A percentile compares a stretch with the other conserved stretches of the same genome.
Evolutionary conservation across 805 yeast genomes (phyloP).

Genomic region (Candida methanosorbosa): DNA sequence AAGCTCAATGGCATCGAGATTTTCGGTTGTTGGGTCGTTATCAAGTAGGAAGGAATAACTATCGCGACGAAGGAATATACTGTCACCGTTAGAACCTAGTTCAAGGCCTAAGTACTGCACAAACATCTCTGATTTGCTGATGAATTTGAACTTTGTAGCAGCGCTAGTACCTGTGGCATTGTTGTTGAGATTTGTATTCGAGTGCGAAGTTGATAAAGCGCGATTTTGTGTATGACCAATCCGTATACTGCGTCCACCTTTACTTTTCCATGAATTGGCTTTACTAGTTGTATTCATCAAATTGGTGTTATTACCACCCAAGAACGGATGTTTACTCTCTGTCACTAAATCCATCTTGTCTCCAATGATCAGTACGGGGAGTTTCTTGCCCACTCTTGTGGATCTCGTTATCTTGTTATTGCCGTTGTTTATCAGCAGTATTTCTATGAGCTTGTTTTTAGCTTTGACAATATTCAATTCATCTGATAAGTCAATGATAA

Average conservation of each 20-base stretch:
- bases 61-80: conserved; percentile 1
- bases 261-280: no score
- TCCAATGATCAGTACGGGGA: conserved; percentile 21
- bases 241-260: no score
- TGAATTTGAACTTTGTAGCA: background rate
- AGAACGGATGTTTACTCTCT: no score
- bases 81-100: background rate
- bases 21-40: conserved; percentile 1
- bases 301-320: no score
- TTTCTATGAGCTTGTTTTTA: conserved; percentile 11
- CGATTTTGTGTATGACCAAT: no score
- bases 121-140: conserved; percentile 4
- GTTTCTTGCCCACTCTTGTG: conserved; percentile 1
- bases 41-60: no score
- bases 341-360: conserved; percentile 18
- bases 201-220: no score
- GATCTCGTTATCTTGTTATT: no score
- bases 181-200: no score
- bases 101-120: conserved; percentile 13
- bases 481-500: conserved; percentile 22
- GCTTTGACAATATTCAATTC: conserved; percentile 15
- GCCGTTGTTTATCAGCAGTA: conserved; percentile 13
- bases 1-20: conserved; percentile 4
- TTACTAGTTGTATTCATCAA: no score
- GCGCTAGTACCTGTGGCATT: background rate